Evolutionary conservation across 129 eudicot species (phyloP), one percentile per base, ranked within the genome.

Genomic region (Centrapalus pauciflorus): DNA sequence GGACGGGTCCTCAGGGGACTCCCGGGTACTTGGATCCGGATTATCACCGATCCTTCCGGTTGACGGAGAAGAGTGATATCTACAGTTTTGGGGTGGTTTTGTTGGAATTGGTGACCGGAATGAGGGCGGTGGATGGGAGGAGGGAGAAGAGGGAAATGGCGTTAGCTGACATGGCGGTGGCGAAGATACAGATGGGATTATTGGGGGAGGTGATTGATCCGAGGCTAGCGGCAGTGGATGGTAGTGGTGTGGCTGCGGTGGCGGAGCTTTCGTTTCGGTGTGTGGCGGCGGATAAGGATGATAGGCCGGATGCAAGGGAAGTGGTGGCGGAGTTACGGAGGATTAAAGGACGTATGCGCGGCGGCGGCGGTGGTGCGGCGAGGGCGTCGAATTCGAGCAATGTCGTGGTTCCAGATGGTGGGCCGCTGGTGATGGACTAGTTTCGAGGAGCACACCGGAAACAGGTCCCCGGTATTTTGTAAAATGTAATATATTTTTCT

Each of bases 1-100:
- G 98, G 84, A 93, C 98, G 4, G 98, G 98, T n/a, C 98, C 98
- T 0, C 98, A 93, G 30, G 98, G 98, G 32, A 93, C 98, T 0
- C 96, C 96, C 4, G 99, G 96, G 25, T 93, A 89, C 60, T 74
- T 89, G 58, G 96, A 93, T 61, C 99, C 99, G 11, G 96, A 89
- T 61, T 89, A 93, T 23, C 78, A 93, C 12, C 66, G 69, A 55
- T 93, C 98, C 6, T 93, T 93, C 24, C 67, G 85, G 51, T 48
- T 93, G 67, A 93, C 95, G 9, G 98, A 93, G 62, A 93, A 88
- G 81, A 93, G 98, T 25, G 98, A 93, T 60, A 77, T 93, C 5
- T 93, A 93, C 13, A 93, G 98, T 62, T 85, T 85, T 17, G 98
- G 98, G 14, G 98, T 93, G 4, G 96, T 93, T 10, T 55, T 93